Evolutionary conservation across 1,284 basidiomycete species (phyloP).

Genomic region (Ganoderma leucocontextum): DNA sequence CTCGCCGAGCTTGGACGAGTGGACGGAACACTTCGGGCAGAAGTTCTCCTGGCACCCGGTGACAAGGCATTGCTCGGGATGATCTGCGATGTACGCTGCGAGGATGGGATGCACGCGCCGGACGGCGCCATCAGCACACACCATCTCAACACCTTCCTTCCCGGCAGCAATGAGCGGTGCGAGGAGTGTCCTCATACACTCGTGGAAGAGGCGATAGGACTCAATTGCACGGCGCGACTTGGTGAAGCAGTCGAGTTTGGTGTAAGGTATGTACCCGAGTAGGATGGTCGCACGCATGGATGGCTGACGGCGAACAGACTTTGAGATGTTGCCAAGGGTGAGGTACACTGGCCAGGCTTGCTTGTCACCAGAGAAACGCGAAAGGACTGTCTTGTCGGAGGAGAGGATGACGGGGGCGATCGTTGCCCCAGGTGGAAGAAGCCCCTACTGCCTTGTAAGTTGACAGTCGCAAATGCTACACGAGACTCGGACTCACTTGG

Average conservation of each 20-base stretch:
- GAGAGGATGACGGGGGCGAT: too few species aligned
- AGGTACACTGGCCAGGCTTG: constrained; percentile 48
- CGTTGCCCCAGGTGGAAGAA: too few species aligned
- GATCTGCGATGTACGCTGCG: neutral
- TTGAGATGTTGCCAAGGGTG: constrained; percentile 49
- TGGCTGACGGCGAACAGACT: constrained; percentile 41
- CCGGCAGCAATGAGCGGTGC: neutral
- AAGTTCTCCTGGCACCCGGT: neutral
- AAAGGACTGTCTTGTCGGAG: too few species aligned
- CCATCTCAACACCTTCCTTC: neutral
- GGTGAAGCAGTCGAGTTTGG: neutral
- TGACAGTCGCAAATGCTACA: too few species aligned
- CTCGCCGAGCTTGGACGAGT: constrained; percentile 20
- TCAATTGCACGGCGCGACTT: neutral
- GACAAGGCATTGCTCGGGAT: neutral
- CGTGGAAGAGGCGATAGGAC: neutral
- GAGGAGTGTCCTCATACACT: neutral
- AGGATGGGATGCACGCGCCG: neutral
- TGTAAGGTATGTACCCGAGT: constrained; percentile 50
- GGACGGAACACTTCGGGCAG: constrained; percentile 23
- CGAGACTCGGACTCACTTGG: too few species aligned
- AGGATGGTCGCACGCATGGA: constrained; percentile 42
- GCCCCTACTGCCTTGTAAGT: too few species aligned
- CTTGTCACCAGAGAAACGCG: too few species aligned
- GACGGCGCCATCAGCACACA: neutral